Evolutionary conservation across 768 basidiomycete genomes (phyloP).

Genomic region (Daedaleopsis nitida): DNA sequence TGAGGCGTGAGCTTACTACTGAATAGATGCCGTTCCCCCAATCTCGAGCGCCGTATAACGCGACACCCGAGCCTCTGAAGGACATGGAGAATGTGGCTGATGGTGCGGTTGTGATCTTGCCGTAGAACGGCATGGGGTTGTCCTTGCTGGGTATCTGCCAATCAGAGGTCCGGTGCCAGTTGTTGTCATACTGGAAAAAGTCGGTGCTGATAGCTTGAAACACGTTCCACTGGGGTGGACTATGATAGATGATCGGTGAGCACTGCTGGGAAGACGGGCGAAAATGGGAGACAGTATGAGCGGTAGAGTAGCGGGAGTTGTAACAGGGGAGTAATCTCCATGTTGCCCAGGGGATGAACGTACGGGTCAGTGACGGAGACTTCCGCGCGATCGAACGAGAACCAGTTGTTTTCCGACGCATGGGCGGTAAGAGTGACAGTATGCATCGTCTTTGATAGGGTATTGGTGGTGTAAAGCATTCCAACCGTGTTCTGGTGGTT

Average conservation of each 20-base stretch:
- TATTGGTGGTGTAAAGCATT: constrained; percentile 45
- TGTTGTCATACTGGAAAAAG: background rate
- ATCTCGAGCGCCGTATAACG: background rate
- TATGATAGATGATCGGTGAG: background rate
- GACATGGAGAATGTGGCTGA: no score
- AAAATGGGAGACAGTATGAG: no score
- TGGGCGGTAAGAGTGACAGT: constrained; percentile 46
- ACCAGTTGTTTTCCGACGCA: constrained; percentile 19
- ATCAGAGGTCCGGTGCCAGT: background rate
- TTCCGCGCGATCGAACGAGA: constrained; percentile 55
- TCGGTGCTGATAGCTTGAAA: background rate
- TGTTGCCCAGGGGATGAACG: background rate
- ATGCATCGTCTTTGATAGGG: constrained; percentile 51
- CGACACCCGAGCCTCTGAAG: no score
- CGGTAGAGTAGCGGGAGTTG: no score
- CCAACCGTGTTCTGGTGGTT: constrained; percentile 19
- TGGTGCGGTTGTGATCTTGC: no score
- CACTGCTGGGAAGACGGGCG: no score
- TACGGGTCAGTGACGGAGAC: constrained; percentile 35
- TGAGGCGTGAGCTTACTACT: background rate
- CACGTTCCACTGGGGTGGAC: background rate
- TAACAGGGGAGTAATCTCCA: no score
- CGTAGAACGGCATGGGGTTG: background rate
- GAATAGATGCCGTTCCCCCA: background rate
- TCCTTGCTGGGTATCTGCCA: background rate